These are phyloP conservation scores for Cucurbita pepo DNA, from an alignment of 306 rosid species.

Conservation along the genomic window DNA sequence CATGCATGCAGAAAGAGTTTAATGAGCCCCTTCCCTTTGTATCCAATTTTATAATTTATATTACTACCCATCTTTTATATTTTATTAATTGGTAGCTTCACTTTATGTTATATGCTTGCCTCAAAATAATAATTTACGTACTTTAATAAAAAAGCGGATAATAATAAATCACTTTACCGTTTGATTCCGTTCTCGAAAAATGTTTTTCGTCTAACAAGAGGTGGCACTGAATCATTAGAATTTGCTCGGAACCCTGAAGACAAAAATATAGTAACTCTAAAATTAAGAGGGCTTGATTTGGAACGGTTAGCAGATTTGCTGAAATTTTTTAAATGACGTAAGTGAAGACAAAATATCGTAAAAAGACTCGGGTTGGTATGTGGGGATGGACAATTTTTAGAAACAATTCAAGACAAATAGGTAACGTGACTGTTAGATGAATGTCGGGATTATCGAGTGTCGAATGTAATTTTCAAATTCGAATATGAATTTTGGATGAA, in stretches of 20 bases:
- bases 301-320: too few relatives aligned
- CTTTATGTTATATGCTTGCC: not conserved
- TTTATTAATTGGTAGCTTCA: not conserved
- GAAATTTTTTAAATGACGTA: too few relatives aligned
- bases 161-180: not conserved
- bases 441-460: too few relatives aligned
- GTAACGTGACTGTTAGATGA: too few relatives aligned
- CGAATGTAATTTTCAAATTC: too few relatives aligned
- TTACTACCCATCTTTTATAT: not conserved
- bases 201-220: not conserved
- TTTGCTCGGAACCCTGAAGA: not conserved
- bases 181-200: not conserved
- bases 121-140: not conserved
- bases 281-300: too few relatives aligned
- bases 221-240: not conserved
- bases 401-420: too few relatives aligned
- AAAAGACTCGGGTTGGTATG: too few relatives aligned
- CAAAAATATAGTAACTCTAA: too few relatives aligned
- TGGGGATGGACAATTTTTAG: too few relatives aligned
- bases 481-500: too few relatives aligned
- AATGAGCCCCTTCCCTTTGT: not conserved
- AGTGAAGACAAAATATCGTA: too few relatives aligned
- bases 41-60: constrained; percentile 3
- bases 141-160: not conserved
- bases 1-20: constrained; percentile 5